Evolutionary conservation across 192 early-diverging fungal genomes (phyloP), one percentile per base, ranked within the genome.

Genomic region (Backusella tarrabulga): DNA sequence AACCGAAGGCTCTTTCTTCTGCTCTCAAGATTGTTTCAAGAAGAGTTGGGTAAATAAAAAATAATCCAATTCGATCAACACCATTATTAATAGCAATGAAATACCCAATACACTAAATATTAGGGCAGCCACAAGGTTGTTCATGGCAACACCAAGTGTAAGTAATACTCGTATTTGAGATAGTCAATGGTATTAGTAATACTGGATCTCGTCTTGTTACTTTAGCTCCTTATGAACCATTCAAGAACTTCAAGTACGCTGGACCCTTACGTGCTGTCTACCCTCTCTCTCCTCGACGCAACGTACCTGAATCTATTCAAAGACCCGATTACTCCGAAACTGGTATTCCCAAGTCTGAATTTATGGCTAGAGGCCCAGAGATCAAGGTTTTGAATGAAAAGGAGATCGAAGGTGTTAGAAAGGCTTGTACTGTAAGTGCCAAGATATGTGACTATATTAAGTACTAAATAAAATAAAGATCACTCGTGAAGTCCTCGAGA

Each of bases 401-500:
- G 38, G 96, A 97, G 76, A 93, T 95, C 67, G 91, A 93, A 71
- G 87, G 82, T 6, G 93, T 98, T 91, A 91, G 95, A 40, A 82
- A 76, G 12, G 94, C 95, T 19, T 96, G 95, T 82, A 80, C 88
- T 79, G 84, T 97, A 76, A 80, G 69, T 71, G 67, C 2, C 0
- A 29, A 29, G 23, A 29, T 63, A 12, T 63, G 9, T 75, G 17
- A 36, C 19, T 21, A 6, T 1, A 5, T 35, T 35, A n/a, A 21
- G 21, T 41, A 36, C 68, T n/a, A 71, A 56, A 9, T 68, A 29
- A 50, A n/a, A 41, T 81, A 95, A 50, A 50, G 92, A 83, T 97
- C 40, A 88, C 89, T 12, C 92, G 97, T 41, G 98, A 99, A 82
- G 95, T 98, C 12, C 88, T 99, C 6, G 95, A 98, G 73, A 92